A percentile compares a stretch with the other conserved stretches of the same genome.
Conservation (phyloP, 176 grass and related monocot genomes). For the Bolboschoenus planiculmis region DNA sequence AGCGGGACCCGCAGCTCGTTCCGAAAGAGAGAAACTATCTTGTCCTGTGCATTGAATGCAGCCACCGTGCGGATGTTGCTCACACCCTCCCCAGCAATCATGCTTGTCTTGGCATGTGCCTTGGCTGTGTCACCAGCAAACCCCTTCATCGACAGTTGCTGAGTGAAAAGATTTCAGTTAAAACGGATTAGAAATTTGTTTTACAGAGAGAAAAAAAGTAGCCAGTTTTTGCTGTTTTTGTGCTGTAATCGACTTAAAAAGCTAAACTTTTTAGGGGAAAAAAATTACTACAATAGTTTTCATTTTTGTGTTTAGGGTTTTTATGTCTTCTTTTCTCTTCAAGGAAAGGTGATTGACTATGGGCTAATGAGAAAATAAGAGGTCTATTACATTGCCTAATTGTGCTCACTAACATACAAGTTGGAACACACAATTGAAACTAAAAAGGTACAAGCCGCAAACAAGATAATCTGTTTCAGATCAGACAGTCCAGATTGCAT, state of each 20-base stretch:
- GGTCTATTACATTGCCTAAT: too few species aligned
- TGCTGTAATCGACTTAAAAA: not conserved
- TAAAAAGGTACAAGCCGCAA: too few species aligned
- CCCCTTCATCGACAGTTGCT: slow-evolving; percentile 96
- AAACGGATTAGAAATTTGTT: not conserved
- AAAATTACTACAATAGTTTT: not conserved
- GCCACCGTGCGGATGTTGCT: slow-evolving; percentile 92
- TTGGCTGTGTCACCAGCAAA: slow-evolving; percentile 87
- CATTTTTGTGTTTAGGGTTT: too few species aligned
- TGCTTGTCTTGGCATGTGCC: slow-evolving; percentile 87
- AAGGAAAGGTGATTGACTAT: too few species aligned
- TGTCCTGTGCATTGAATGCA: slow-evolving; percentile 89
- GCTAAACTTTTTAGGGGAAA: not conserved
- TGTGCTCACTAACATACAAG: too few species aligned
- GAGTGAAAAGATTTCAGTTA: not conserved
- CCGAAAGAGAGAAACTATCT: slow-evolving; percentile 74
- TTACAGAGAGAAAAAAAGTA: not conserved
- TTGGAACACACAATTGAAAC: too few species aligned
- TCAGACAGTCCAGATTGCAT: too few species aligned
- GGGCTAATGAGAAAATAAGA: too few species aligned
- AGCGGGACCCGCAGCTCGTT: slow-evolving; percentile 62
- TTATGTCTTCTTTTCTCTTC: too few species aligned
- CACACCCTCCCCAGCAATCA: slow-evolving; percentile 73
- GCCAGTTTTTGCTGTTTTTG: not conserved
- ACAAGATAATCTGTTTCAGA: too few species aligned